These are phyloP conservation scores for Clonostachys byssicola DNA, from an alignment of 2,329 filamentous ascomycete genomes.

Conservation along the genomic window DNA sequence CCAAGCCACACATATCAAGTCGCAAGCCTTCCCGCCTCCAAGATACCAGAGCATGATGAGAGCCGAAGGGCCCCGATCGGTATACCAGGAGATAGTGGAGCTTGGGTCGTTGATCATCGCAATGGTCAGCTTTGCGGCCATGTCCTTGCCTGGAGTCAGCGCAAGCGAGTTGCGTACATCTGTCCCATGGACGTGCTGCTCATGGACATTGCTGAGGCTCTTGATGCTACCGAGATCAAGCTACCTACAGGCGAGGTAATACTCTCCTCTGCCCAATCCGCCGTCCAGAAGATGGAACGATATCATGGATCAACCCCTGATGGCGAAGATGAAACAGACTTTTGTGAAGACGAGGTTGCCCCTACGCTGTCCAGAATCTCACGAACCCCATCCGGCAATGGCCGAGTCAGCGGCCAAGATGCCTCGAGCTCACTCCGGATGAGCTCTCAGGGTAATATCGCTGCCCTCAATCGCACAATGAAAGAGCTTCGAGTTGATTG, in stretches of 20 bases:
- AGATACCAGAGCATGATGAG: conserved; percentile 7
- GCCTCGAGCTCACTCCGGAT: too few species aligned
- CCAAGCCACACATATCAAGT: conserved; percentile 70
- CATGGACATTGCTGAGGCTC: conserved; percentile 75
- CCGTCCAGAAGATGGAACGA: too few species aligned
- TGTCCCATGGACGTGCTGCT: conserved; percentile 92
- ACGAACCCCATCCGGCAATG: too few species aligned
- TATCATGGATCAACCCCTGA: too few species aligned
- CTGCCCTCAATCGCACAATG: conserved; percentile 18
- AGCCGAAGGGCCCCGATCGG: conserved; percentile 38
- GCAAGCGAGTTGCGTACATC: conserved; percentile 82
- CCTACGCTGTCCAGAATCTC: too few species aligned
- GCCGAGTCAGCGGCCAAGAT: too few species aligned
- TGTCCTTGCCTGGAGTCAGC: conserved; percentile 81
- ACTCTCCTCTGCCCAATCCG: conserved; percentile 14
- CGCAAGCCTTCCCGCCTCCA: conserved; percentile 27
- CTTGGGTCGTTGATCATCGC: conserved; percentile 82
- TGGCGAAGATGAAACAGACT: too few species aligned
- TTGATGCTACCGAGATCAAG: conserved; percentile 66
- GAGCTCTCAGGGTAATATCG: too few species aligned
- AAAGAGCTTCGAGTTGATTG: conserved; percentile 24
- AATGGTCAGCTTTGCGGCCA: conserved; percentile 83
- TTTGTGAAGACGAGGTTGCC: too few species aligned
- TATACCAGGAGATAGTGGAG: conserved; percentile 85
- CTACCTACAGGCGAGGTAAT: conserved; percentile 59